Evolutionary conservation across 73 alveolate species (phyloP).

Genomic region (Blepharisma japonicum): DNA sequence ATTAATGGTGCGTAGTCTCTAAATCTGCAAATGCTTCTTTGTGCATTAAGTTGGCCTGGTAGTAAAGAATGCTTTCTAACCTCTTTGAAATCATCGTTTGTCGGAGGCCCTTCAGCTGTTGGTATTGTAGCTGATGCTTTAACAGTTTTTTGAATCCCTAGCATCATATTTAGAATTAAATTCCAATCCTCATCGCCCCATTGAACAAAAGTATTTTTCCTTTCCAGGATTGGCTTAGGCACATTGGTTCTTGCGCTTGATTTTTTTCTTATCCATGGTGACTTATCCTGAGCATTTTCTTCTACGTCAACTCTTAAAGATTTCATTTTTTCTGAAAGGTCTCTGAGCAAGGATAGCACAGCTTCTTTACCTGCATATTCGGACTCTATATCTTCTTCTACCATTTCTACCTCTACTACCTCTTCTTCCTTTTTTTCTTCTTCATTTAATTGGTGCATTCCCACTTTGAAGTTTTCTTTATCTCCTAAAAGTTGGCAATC

Average conservation of each 20-base stretch:
- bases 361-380: background rate
- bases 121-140: conserved; percentile 62
- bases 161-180: conserved; percentile 81
- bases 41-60: conserved; percentile 59
- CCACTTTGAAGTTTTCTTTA: too few species aligned
- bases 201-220: conserved; percentile 48
- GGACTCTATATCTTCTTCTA: too few species aligned
- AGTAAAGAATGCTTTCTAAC: conserved; percentile 63
- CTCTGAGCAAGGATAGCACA: background rate
- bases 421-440: too few species aligned
- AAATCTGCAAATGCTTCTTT: conserved; percentile 67
- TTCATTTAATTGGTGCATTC: too few species aligned
- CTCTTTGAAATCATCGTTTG: conserved; percentile 65
- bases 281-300: background rate
- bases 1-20: conserved; percentile 78
- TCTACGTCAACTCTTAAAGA: background rate
- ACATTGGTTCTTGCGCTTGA: background rate
- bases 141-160: conserved; percentile 87
- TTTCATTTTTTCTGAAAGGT: background rate
- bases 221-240: conserved; percentile 24
- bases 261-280: background rate
- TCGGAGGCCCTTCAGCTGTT: conserved; percentile 29
- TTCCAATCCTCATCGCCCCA: conserved; percentile 86
- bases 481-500: background rate
- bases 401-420: too few species aligned